These are phyloP conservation scores for Neurospora discreta DNA, from an alignment of 495 filamentous ascomycete species.

Conservation along the genomic window DNA sequence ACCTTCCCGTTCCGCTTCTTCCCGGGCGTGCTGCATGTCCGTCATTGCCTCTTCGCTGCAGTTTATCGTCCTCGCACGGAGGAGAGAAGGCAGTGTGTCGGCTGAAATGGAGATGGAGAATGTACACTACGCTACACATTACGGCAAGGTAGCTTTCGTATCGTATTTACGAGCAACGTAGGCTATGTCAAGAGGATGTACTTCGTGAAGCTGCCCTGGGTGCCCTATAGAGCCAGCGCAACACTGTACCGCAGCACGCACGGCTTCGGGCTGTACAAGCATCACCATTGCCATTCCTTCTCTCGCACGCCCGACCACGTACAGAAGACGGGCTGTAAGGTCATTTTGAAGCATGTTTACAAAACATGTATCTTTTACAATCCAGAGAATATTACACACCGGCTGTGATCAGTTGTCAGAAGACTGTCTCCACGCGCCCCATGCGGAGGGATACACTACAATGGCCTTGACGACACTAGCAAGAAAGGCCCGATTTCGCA, in stretches of 20 bases:
- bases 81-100: neutral
- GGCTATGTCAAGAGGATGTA: neutral
- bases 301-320: neutral
- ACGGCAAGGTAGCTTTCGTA: neutral
- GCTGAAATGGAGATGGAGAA: neutral
- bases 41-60: slow-evolving; percentile 17
- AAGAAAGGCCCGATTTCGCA: neutral
- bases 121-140: too few species aligned
- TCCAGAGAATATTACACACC: neutral
- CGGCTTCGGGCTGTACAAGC: neutral
- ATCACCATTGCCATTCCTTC: neutral
- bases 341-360: neutral
- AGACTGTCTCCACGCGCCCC: neutral
- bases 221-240: neutral
- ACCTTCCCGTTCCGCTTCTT: slow-evolving; percentile 18
- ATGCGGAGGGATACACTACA: neutral
- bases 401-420: neutral
- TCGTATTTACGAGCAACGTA: neutral
- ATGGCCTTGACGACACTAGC: neutral
- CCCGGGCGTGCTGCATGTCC: slow-evolving; percentile 14
- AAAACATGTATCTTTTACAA: neutral
- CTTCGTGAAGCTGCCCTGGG: neutral
- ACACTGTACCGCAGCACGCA: neutral
- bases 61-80: neutral
- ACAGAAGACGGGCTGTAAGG: neutral